Percentiles rank a stretch among this genome's conserved stretches.
Evolutionary conservation across 495 filamentous ascomycete species (phyloP).

Genomic region (Lepidopterella palustris): DNA sequence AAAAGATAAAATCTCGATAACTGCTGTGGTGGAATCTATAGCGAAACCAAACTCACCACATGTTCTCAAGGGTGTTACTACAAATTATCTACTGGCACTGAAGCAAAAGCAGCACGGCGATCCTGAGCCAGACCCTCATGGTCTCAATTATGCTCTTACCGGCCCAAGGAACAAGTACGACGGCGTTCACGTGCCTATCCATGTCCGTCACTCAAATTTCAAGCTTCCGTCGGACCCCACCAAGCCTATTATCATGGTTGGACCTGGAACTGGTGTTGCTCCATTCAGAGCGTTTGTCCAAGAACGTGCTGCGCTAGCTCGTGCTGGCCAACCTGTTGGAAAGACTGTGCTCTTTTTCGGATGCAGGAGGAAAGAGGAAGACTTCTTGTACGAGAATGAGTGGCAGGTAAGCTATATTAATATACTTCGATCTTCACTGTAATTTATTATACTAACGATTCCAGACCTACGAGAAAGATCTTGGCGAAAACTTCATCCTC

Average conservation of each 20-base stretch:
- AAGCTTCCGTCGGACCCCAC: conserved; percentile 93
- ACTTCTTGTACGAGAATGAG: conserved; percentile 88
- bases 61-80: conserved; percentile 87
- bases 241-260: conserved; percentile 92
- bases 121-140: conserved; percentile 74
- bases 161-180: conserved; percentile 96
- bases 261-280: conserved; percentile 93
- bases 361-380: conserved; percentile 75
- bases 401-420: conserved; percentile 70
- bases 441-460: conserved; percentile 15
- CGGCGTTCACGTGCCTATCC: conserved; percentile 90
- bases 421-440: neutral
- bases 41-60: conserved; percentile 70
- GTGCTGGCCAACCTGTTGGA: conserved; percentile 77
- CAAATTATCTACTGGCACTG: conserved; percentile 92
- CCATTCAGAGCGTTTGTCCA: conserved; percentile 95
- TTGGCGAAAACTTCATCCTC: conserved; percentile 81
- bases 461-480: conserved; percentile 70
- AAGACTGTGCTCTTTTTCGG: conserved; percentile 92
- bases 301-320: conserved; percentile 76
- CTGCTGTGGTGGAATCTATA: conserved; percentile 85
- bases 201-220: conserved; percentile 98
- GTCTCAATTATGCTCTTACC: conserved; percentile 78
- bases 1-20: conserved; percentile 88
- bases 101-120: conserved; percentile 97